phyloP scores from a whole-genome alignment of 1,284 basidiomycete species.

The Ceratobasidium sp. region DNA sequence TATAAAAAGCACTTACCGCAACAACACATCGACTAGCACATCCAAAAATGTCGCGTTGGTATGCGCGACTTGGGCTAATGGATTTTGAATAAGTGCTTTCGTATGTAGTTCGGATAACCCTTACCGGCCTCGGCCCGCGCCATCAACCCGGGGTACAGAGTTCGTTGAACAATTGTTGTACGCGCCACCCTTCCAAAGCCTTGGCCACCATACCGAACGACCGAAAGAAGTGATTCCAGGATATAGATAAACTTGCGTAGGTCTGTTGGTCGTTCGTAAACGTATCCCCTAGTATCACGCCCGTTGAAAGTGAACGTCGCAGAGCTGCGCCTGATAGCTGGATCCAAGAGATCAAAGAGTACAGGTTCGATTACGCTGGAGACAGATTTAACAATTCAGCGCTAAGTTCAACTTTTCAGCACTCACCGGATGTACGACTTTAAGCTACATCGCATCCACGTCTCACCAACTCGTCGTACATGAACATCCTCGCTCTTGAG shows the following conservation, averaged over 20 bases:
- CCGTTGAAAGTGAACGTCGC: conserved; percentile 63
- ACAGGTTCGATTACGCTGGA: conserved; percentile 85
- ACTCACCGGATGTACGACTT: conserved; percentile 85
- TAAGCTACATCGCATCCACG: conserved; percentile 93
- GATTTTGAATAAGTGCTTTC: conserved; percentile 38
- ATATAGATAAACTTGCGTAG: conserved; percentile 74
- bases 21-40: conserved; percentile 69
- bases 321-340: conserved; percentile 63
- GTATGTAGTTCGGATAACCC: conserved; percentile 41
- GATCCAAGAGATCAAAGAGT: conserved; percentile 78
- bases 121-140: conserved; percentile 66
- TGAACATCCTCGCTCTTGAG: conserved; percentile 77
- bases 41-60: conserved; percentile 76
- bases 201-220: conserved; percentile 87
- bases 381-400: neutral
- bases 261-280: conserved; percentile 79
- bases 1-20: conserved; percentile 59
- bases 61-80: conserved; percentile 59
- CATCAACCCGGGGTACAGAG: conserved; percentile 64
- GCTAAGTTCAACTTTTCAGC: neutral
- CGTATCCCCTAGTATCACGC: conserved; percentile 68
- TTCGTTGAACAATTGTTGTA: conserved; percentile 65
- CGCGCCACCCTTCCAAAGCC: conserved; percentile 78
- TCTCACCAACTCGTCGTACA: conserved; percentile 81
- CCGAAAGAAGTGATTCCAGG: conserved; percentile 75